A percentile compares a stretch with the other conserved stretches of the same genome.
These are phyloP conservation scores for Mesotaenium endlicherianum DNA, from an alignment of 139 green algal genomes.

Conservation along the genomic window DNA sequence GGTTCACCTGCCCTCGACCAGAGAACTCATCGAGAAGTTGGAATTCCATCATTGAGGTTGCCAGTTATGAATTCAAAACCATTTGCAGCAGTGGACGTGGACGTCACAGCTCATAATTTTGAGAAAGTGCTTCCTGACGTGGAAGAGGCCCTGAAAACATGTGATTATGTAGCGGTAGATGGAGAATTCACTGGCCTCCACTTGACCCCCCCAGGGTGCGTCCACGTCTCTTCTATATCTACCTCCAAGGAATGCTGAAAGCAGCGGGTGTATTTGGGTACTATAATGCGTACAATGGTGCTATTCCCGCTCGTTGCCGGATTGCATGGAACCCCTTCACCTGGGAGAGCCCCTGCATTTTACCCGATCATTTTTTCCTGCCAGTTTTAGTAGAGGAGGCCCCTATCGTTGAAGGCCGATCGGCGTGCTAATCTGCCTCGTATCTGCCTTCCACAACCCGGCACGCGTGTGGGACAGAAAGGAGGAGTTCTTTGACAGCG, in stretches of 20 bases:
- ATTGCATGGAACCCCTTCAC: not conserved
- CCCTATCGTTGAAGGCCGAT: not conserved
- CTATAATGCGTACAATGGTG: not conserved
- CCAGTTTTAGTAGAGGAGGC: not conserved
- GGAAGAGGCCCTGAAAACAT: conserved; percentile 19
- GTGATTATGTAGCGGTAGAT: conserved; percentile 34
- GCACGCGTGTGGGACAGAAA: not conserved
- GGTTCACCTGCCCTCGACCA: no score
- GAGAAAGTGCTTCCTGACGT: conserved; percentile 38
- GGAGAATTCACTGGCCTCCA: conserved; percentile 44
- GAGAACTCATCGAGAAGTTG: no score
- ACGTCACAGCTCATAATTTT: conserved; percentile 35
- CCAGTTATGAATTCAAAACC: no score
- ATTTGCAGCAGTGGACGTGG: no score
- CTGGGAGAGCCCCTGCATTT: not conserved
- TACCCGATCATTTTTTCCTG: not conserved
- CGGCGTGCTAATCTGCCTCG: not conserved
- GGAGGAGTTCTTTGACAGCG: not conserved
- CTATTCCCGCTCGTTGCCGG: not conserved
- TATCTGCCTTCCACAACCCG: not conserved
- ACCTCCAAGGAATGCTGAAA: not conserved
- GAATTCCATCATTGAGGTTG: no score
- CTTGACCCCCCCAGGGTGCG: not conserved
- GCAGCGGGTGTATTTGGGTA: not conserved
- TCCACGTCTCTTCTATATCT: no score